These are phyloP conservation scores for Periconia macrospinosa DNA, from an alignment of 2,329 filamentous ascomycete species.

Conservation along the genomic window DNA sequence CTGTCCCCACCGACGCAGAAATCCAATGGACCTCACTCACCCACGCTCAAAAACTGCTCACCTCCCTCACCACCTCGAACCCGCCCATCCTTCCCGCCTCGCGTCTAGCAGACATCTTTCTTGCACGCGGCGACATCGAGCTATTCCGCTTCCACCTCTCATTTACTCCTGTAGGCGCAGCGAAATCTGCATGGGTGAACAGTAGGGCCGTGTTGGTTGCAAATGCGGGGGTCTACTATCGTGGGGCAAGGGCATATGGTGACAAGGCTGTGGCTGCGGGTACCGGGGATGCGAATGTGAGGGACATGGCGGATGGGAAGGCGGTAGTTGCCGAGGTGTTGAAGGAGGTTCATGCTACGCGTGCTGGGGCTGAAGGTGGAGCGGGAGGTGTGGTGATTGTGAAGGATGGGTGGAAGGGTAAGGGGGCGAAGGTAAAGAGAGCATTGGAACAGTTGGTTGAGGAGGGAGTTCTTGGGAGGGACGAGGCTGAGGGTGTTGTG, in stretches of 20 bases:
- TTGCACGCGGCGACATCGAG: conserved; percentile 37
- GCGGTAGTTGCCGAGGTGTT: conserved; percentile 9
- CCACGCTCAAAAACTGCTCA: conserved; percentile 32
- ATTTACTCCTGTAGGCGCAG: conserved; percentile 10
- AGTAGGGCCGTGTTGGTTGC: conserved; percentile 36
- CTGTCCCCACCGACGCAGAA: conserved; percentile 18
- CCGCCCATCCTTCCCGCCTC: conserved; percentile 19
- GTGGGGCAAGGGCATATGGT: conserved; percentile 36
- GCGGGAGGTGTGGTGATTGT: conserved; percentile 6
- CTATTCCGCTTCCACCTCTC: conserved; percentile 38
- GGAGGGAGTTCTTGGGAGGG: conserved; percentile 19
- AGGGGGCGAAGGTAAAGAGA: conserved; percentile 21
- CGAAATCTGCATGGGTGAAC: conserved; percentile 34
- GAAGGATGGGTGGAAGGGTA: conserved; percentile 25
- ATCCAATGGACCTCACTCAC: conserved; percentile 39
- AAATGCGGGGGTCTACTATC: conserved; percentile 44
- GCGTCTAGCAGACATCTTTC: conserved; percentile 33
- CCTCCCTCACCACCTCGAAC: conserved; percentile 20
- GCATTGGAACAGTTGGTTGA: conserved; percentile 28
- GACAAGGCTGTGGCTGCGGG: conserved; percentile 19
- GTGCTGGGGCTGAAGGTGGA: not conserved
- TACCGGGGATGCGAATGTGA: conserved; percentile 35
- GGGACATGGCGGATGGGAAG: conserved; percentile 7
- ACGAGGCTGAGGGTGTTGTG: conserved; percentile 10
- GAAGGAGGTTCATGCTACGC: conserved; percentile 7